Conservation (phyloP, 164 flowering plant species). For the Piper longum region DNA sequence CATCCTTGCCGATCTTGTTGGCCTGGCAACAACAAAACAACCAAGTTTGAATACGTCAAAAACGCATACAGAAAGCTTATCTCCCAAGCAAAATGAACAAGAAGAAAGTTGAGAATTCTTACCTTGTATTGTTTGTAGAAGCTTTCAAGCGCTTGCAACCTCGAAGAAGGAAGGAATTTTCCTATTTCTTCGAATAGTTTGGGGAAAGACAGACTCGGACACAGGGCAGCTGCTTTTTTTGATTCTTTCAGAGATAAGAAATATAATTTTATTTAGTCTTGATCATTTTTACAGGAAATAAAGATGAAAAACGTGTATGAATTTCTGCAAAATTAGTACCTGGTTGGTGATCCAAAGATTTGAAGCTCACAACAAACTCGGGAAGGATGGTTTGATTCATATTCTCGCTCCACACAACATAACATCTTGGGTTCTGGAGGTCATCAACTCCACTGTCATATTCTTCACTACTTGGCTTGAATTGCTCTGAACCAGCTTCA, state of each 20-base stretch:
- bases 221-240: background rate
- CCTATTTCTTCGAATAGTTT: constrained; percentile 15
- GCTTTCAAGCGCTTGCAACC: constrained; percentile 6
- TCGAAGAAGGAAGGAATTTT: constrained; percentile 12
- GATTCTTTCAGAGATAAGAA: background rate
- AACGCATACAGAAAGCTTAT: no score
- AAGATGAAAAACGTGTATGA: background rate
- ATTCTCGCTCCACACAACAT: constrained; percentile 37
- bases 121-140: constrained; percentile 6
- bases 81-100: no score
- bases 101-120: background rate
- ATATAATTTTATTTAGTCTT: no score
- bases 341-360: constrained; percentile 5
- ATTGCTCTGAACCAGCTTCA: constrained; percentile 27
- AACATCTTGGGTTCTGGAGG: constrained; percentile 30
- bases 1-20: constrained; percentile 26
- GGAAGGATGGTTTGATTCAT: constrained; percentile 48
- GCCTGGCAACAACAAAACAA: constrained; percentile 13
- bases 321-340: background rate
- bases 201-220: constrained; percentile 8
- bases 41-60: no score
- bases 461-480: constrained; percentile 16
- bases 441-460: constrained; percentile 54
- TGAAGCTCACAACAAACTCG: constrained; percentile 42
- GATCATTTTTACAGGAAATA: no score